Evolutionary conservation across 306 rosid species (phyloP), one percentile per base, ranked within the genome.

Genomic region (Inga laurina): DNA sequence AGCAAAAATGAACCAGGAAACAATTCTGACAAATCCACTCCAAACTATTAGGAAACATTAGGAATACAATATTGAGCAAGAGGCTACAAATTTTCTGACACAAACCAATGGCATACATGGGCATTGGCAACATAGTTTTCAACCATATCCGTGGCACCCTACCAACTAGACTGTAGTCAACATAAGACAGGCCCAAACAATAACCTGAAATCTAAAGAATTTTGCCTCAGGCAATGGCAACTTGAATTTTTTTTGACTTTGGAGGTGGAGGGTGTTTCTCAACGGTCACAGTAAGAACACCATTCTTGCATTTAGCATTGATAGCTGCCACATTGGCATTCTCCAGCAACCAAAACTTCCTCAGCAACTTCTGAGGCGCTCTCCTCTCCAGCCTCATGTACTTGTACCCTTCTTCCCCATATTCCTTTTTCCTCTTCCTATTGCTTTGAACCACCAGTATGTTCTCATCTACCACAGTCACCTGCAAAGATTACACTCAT

Each of bases 321-420:
- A 93, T 85, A 16, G 88, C 89, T 4, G 88, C 86, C 14, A 45
- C 85, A 77, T 87, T 84, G 0, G 93, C 93, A 65, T 90, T 88
- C 49, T 87, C 87, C 1, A 93, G 93, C 84, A 91, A 75, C 16
- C 89, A 73, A 32, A 93, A 88, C 78, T 86, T 88, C 82, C 91
- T 84, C 78, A 54, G 0, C 24, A 84, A 64, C 86, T 90, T 90
- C 80, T 82, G 87, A 1, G 86, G 85, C 7, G 73, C 85, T 77
- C 86, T 87, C 65, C 95, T 89, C 81, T 89, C 94, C 7, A 91
- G 78, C 89, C 87, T 90, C 0, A 84, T 72, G 61, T 88, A 93
- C 88, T 90, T 91, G 91, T 92, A 91, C 15, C 92, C 90, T 86
- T 91, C 92, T 54, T 85, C 94, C 1, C 86, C 82, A 1, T 86